Conservation (phyloP, 306 rosid genomes). For the Clitoria ternatea region DNA sequence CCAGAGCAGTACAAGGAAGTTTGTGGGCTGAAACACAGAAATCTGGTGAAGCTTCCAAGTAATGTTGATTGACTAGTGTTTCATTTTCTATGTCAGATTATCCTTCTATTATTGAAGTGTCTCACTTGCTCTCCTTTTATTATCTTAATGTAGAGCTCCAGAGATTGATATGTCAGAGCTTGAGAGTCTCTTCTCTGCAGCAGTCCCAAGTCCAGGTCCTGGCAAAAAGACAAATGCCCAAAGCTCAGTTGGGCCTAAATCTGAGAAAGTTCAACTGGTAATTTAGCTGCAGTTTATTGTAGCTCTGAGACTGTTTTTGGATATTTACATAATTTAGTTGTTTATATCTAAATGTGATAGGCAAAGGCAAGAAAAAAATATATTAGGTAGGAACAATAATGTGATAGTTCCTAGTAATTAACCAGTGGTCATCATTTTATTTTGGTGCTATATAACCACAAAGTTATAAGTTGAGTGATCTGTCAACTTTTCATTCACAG, state of each 20-base stretch:
- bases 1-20: slow-evolving; percentile 87
- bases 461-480: slow-evolving; percentile 1
- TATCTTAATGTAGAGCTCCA: slow-evolving; percentile 63
- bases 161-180: slow-evolving; percentile 96
- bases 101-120: slow-evolving; percentile 18
- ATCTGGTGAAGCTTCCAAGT: slow-evolving; percentile 72
- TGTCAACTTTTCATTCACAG: not conserved
- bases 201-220: slow-evolving; percentile 48
- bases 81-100: slow-evolving; percentile 19
- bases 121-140: slow-evolving; percentile 18
- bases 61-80: slow-evolving; percentile 33
- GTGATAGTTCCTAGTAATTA: not conserved
- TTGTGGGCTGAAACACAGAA: slow-evolving; percentile 94
- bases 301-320: not conserved
- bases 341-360: slow-evolving; percentile 11
- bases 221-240: slow-evolving; percentile 43
- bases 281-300: slow-evolving; percentile 21
- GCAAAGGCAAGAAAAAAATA: slow-evolving; percentile 9
- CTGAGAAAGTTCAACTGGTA: slow-evolving; percentile 93
- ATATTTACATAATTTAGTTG: slow-evolving; percentile 14
- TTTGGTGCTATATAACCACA: not conserved
- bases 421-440: slow-evolving; percentile 11
- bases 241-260: slow-evolving; percentile 56
- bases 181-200: slow-evolving; percentile 81
- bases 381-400: slow-evolving; percentile 12